Evolutionary conservation across 164 flowering plant species (phyloP).

Genomic region (Annona squamosa): DNA sequence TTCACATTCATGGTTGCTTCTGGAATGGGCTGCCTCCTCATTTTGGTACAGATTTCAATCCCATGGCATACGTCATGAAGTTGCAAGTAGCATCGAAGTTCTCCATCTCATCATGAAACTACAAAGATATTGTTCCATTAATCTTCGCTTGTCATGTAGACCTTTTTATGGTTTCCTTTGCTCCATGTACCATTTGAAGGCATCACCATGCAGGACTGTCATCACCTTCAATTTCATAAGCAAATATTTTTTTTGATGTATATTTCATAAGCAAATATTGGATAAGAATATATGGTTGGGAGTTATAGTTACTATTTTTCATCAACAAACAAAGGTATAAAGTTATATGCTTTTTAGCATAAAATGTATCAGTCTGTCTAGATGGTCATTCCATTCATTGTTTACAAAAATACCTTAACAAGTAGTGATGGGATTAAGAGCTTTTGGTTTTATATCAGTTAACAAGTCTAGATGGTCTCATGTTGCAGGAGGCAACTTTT

Average conservation of each 20-base stretch:
- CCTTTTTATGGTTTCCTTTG: not conserved
- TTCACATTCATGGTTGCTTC: not conserved
- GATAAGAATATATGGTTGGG: too few species aligned
- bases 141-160: not conserved
- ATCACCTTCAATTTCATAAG: too few species aligned
- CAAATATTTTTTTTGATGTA: too few species aligned
- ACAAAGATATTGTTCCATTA: not conserved
- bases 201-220: not conserved
- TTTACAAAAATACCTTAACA: too few species aligned
- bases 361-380: too few species aligned
- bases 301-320: too few species aligned
- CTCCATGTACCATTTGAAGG: not conserved
- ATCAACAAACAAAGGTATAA: too few species aligned
- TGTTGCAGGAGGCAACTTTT: not conserved
- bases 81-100: not conserved
- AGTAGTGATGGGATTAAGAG: not conserved
- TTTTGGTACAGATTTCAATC: not conserved
- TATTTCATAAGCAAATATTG: too few species aligned
- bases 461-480: not conserved
- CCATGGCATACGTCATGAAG: not conserved
- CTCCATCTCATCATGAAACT: not conserved
- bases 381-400: too few species aligned
- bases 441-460: not conserved
- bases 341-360: too few species aligned
- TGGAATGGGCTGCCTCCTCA: not conserved